Conservation (phyloP, 495 filamentous ascomycete species). For the Trichocladium uniseriatum region DNA sequence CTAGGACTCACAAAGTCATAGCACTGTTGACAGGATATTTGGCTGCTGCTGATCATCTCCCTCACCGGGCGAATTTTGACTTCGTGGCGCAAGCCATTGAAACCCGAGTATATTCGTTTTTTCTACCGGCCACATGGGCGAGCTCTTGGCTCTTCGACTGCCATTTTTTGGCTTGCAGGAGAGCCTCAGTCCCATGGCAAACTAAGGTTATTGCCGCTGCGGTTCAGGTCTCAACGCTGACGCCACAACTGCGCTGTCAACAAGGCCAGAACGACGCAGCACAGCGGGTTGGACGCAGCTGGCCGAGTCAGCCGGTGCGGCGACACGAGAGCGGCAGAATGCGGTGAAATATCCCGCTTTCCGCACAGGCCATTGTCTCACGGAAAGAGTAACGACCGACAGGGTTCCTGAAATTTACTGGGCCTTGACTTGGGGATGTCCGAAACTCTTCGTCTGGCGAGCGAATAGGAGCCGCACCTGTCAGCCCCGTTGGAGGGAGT, state of each 20-base stretch:
- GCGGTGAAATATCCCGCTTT: constrained; percentile 8
- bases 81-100: too few species aligned
- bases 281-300: not conserved
- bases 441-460: constrained; percentile 11
- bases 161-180: too few species aligned
- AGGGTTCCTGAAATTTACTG: not conserved
- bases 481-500: not conserved
- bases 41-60: too few species aligned
- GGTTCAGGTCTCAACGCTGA: not conserved
- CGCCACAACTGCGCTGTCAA: constrained; percentile 10
- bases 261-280: constrained; percentile 2
- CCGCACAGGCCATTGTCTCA: constrained; percentile 7
- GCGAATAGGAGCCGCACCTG: constrained; percentile 7
- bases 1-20: too few species aligned
- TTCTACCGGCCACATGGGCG: too few species aligned
- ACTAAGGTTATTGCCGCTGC: not conserved
- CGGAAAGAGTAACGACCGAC: too few species aligned
- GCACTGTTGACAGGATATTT: too few species aligned
- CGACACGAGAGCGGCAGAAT: constrained; percentile 7
- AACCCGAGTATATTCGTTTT: too few species aligned
- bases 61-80: too few species aligned
- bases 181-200: too few species aligned
- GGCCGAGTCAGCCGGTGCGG: constrained; percentile 5
- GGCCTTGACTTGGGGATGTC: constrained; percentile 30
- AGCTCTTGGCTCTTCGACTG: too few species aligned